Conservation (phyloP, 129 eudicot species). For the Cynara cardunculus region DNA sequence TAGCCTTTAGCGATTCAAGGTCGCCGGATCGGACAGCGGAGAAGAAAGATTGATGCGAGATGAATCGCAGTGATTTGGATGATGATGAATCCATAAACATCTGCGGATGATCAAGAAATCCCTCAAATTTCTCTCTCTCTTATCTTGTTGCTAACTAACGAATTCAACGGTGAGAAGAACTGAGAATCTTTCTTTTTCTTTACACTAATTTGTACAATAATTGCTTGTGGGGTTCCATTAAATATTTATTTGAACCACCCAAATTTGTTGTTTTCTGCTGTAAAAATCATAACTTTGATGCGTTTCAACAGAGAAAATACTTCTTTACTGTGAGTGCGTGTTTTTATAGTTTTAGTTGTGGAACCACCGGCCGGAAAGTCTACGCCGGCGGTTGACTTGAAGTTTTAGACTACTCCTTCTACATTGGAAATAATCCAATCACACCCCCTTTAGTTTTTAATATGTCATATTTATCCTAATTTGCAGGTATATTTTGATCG, state of each 20-base stretch:
- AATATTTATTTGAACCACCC: background rate
- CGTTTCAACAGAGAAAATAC: background rate
- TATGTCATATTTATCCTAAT: background rate
- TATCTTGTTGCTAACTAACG: constrained; percentile 20
- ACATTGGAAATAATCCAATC: background rate
- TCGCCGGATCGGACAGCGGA: constrained; percentile 72
- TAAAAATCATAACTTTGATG: background rate
- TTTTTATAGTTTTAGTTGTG: background rate
- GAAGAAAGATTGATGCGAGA: constrained; percentile 76
- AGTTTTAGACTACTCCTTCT: background rate
- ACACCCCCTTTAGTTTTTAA: background rate
- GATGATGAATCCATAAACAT: constrained; percentile 49
- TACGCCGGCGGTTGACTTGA: background rate
- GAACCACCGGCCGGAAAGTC: background rate
- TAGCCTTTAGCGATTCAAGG: constrained; percentile 48
- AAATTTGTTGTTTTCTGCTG: constrained; percentile 26
- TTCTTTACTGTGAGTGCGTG: background rate
- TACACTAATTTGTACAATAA: constrained; percentile 17
- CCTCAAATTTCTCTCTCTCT: background rate
- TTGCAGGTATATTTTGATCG: too few species aligned
- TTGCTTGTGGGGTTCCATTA: constrained; percentile 31
- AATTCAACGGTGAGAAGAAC: constrained; percentile 25
- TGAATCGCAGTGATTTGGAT: constrained; percentile 59
- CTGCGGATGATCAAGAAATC: background rate
- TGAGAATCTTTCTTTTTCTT: constrained; percentile 13